Evolutionary conservation across 2,329 filamentous ascomycete species (phyloP).

Genomic region (Pseudocercospora eumusae): DNA sequence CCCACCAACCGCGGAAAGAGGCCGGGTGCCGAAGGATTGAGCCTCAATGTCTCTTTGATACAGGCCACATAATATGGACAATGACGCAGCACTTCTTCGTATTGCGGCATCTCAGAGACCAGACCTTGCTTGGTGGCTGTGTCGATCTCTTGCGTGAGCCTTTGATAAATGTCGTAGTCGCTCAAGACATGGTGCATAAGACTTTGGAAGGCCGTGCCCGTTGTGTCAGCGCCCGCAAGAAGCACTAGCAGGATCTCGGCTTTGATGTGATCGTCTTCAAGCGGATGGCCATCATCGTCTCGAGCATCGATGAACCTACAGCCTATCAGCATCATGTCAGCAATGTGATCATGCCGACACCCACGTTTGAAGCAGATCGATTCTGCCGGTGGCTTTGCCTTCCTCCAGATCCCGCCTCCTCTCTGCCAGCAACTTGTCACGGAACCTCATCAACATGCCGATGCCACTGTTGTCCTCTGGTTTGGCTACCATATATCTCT

Average conservation of each 20-base stretch:
- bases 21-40: constrained; percentile 40
- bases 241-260: constrained; percentile 56
- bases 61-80: constrained; percentile 44
- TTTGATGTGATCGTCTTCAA: constrained; percentile 55
- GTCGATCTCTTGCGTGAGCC: constrained; percentile 39
- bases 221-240: constrained; percentile 46
- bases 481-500: constrained; percentile 55
- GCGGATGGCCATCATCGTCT: constrained; percentile 45
- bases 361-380: constrained; percentile 58
- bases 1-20: constrained; percentile 48
- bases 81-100: constrained; percentile 41
- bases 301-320: constrained; percentile 42
- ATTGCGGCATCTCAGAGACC: constrained; percentile 39
- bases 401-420: constrained; percentile 52
- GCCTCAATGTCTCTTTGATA: constrained; percentile 46
- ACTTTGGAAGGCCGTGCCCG: constrained; percentile 38
- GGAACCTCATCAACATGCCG: constrained; percentile 59
- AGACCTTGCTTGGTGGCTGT: constrained; percentile 22
- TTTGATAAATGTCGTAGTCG: constrained; percentile 32
- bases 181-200: constrained; percentile 40
- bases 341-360: neutral
- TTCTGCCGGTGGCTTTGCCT: constrained; percentile 48
- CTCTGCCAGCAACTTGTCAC: constrained; percentile 55
- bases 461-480: constrained; percentile 58
- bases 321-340: neutral